Evolutionary conservation across 192 early-diverging fungal species (phyloP).

Genomic region (Phycomyces nitens): DNA sequence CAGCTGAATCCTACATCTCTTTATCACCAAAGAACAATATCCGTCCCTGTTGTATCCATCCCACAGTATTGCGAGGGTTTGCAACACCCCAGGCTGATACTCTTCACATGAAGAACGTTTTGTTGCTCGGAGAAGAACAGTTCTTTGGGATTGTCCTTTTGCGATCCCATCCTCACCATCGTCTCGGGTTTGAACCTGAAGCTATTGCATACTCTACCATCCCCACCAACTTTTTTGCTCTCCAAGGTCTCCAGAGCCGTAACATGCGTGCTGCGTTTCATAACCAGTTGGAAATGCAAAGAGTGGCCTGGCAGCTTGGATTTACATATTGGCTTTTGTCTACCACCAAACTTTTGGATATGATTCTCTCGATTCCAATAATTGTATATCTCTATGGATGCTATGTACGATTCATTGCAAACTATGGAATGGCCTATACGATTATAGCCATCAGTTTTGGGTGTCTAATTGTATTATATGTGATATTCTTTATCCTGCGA

Average conservation of each 20-base stretch:
- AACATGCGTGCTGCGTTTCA: slow-evolving; percentile 30
- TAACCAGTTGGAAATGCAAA: slow-evolving; percentile 31
- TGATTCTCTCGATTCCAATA: slow-evolving; percentile 27
- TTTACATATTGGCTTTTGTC: slow-evolving; percentile 31
- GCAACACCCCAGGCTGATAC: slow-evolving; percentile 28
- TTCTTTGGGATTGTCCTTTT: slow-evolving; percentile 33
- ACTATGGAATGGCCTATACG: slow-evolving; percentile 16
- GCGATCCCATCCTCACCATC: slow-evolving; percentile 30
- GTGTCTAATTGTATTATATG: slow-evolving; percentile 21
- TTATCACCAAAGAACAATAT: slow-evolving; percentile 17
- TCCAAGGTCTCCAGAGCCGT: slow-evolving; percentile 33
- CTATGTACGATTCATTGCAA: slow-evolving; percentile 28
- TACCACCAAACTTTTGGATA: slow-evolving; percentile 29
- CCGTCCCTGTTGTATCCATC: slow-evolving; percentile 34
- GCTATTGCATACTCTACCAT: slow-evolving; percentile 32
- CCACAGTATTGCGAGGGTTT: slow-evolving; percentile 33
- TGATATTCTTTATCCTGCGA: slow-evolving; percentile 30
- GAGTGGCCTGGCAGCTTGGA: slow-evolving; percentile 23
- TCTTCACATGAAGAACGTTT: slow-evolving; percentile 34
- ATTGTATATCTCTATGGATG: slow-evolving; percentile 31
- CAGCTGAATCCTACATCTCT: slow-evolving; percentile 12
- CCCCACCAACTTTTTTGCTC: slow-evolving; percentile 30
- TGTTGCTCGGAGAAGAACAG: slow-evolving; percentile 38
- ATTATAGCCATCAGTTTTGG: slow-evolving; percentile 25
- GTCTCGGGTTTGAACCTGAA: slow-evolving; percentile 37